Base-by-base conservation (phyloP, 1,139 yeast genomes). In the Yamadazyma mexicana region DNA sequence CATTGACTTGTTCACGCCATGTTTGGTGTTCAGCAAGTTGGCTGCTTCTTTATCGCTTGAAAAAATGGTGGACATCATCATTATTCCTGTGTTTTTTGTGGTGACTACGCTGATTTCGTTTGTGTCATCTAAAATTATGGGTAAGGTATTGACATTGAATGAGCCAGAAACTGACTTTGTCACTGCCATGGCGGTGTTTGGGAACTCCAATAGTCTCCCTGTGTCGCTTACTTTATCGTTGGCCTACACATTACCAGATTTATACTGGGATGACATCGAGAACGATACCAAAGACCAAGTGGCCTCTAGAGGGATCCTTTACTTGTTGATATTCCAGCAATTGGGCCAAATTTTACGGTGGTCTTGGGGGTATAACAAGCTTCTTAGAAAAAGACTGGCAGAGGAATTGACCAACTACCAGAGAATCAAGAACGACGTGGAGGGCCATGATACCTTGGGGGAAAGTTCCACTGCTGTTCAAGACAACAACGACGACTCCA, bases 321-420 rank as follows among this genome's bases (percentile, higher is more conserved):
- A 87, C 59, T 67, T 87, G 50, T 66, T 87, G 43, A 82, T 87
- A 37, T 87, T 87, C 62, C 95, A 87, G 65, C 95, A 87, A 58
- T 71, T 87, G 55, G 95, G 95, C 29, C 95, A 86, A 63, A 75
- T 86, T 52, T 68, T 87, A 43, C 70, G 95, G 46, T 87, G 95
- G 95, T 83, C 92, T 3, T 87, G 95, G 94, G 95, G 95, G n/a
- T 86, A 80, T 62, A 85, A 87, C 57, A 83, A 79, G 18, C 66
- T 87, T 44, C 66, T 87, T 45, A 74, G 83, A 36, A 78, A 68
- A 51, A 69, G 83, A 41, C 60, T 73, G 3, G 56, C 48, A 12
- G 59, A 61, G 33, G 80, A 75, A 46, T 61, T 76, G 44, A 56
- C 63, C 37, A 50, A 62, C 17, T 66, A 67, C 35, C 42, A 40